Conservation (phyloP, 768 basidiomycete genomes). For the Sistotremastrum suecicum region DNA sequence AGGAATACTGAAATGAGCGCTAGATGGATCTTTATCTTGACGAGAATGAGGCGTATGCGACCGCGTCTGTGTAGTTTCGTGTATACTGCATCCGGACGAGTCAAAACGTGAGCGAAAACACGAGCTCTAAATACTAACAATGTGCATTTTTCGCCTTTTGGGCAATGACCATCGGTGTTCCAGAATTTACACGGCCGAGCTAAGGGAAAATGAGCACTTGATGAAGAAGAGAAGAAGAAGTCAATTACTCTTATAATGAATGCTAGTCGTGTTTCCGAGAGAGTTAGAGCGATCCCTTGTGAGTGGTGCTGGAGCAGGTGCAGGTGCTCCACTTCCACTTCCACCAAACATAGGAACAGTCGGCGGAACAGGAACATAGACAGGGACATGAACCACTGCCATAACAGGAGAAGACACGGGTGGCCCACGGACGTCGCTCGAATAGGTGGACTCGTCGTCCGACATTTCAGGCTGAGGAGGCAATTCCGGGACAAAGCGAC, state of each 20-base stretch:
- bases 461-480: too few relatives aligned
- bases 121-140: constrained; percentile 35
- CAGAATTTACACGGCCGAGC: constrained; percentile 52
- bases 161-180: constrained; percentile 29
- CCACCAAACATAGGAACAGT: constrained; percentile 2
- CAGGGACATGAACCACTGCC: constrained; percentile 1
- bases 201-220: constrained; percentile 11
- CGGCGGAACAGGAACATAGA: constrained; percentile 22
- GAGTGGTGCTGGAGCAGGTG: constrained; percentile 22
- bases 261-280: too few relatives aligned
- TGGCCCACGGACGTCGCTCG: background rate
- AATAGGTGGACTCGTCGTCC: too few relatives aligned
- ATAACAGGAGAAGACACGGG: background rate
- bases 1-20: constrained; percentile 7
- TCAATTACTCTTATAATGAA: constrained; percentile 28
- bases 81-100: constrained; percentile 7
- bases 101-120: background rate
- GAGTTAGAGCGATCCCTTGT: constrained; percentile 15
- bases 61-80: background rate
- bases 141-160: constrained; percentile 40
- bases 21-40: constrained; percentile 1
- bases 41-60: background rate
- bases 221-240: background rate
- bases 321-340: constrained; percentile 12
- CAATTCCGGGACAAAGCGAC: too few relatives aligned